Evolutionary conservation across 2,329 filamentous ascomycete genomes (phyloP).

Genomic region (Verticillium nubilum): DNA sequence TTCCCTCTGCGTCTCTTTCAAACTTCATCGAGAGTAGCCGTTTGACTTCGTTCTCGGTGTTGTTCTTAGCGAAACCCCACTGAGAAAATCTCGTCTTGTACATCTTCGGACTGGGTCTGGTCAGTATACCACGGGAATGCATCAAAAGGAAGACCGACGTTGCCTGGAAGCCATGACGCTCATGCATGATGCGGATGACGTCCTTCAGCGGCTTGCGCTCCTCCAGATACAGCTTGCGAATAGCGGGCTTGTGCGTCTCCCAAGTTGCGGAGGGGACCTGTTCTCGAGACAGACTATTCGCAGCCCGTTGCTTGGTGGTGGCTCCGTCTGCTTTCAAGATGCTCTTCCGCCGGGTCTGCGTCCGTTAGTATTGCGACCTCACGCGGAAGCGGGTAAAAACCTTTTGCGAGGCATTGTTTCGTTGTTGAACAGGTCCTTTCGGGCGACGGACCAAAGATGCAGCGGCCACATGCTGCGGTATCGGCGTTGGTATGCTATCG

Average conservation of each 20-base stretch:
- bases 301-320: slow-evolving; percentile 20
- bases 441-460: neutral
- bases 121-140: neutral
- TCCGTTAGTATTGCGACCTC: neutral
- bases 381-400: neutral
- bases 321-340: neutral
- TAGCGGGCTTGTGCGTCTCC: slow-evolving; percentile 41
- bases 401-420: neutral
- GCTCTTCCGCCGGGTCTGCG: neutral
- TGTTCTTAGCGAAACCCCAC: slow-evolving; percentile 51
- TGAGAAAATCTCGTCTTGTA: slow-evolving; percentile 50
- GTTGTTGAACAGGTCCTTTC: neutral
- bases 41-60: slow-evolving; percentile 48
- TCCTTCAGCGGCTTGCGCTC: slow-evolving; percentile 46
- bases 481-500: neutral
- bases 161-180: slow-evolving; percentile 41
- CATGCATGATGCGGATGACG: slow-evolving; percentile 46
- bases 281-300: slow-evolving; percentile 32
- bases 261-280: slow-evolving; percentile 40
- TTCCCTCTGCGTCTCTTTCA: slow-evolving; percentile 46
- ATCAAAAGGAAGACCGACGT: slow-evolving; percentile 30
- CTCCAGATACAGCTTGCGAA: slow-evolving; percentile 40
- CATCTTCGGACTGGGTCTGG: slow-evolving; percentile 41
- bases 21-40: slow-evolving; percentile 46
- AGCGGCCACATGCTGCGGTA: neutral